A percentile compares a stretch with the other conserved stretches of the same genome.
phyloP scores from a whole-genome alignment of 129 eudicot genomes.

The Logfia minima region DNA sequence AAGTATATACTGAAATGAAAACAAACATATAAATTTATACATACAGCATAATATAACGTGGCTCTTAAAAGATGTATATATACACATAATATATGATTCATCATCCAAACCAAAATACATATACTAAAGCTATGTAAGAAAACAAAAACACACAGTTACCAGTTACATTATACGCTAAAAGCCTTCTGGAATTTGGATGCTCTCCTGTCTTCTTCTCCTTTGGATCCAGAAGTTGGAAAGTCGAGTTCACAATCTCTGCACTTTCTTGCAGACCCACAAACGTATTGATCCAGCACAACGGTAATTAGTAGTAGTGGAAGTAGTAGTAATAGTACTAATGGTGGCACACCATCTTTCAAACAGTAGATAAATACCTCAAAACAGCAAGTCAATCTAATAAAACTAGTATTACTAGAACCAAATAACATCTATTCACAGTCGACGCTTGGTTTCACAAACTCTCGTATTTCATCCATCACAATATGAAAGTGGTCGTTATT shows the following conservation, averaged over 20 bases:
- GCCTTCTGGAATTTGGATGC: slow-evolving; percentile 20
- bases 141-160: slow-evolving; percentile 23
- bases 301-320: slow-evolving; percentile 27
- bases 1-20: too few species aligned
- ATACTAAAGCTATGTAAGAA: slow-evolving; percentile 13
- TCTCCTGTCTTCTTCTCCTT: slow-evolving; percentile 35
- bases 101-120: slow-evolving; percentile 16
- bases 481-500: slow-evolving; percentile 54
- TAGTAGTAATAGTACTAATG: slow-evolving; percentile 18
- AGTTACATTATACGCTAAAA: slow-evolving; percentile 24
- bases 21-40: too few species aligned
- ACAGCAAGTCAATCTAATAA: slow-evolving; percentile 35
- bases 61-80: slow-evolving; percentile 14
- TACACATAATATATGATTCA: slow-evolving; percentile 26
- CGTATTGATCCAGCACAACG: slow-evolving; percentile 17
- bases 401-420: slow-evolving; percentile 19
- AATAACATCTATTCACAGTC: slow-evolving; percentile 30
- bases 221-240: slow-evolving; percentile 34
- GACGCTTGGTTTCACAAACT: slow-evolving; percentile 43
- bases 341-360: slow-evolving; percentile 31
- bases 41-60: not conserved
- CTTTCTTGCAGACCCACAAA: slow-evolving; percentile 16
- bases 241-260: slow-evolving; percentile 14
- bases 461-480: slow-evolving; percentile 58
- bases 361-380: slow-evolving; percentile 32